Evolutionary conservation across 1,139 yeast species (phyloP), one percentile per base, ranked within the genome.

Genomic region (Kurtzmaniella quercitrusa): DNA sequence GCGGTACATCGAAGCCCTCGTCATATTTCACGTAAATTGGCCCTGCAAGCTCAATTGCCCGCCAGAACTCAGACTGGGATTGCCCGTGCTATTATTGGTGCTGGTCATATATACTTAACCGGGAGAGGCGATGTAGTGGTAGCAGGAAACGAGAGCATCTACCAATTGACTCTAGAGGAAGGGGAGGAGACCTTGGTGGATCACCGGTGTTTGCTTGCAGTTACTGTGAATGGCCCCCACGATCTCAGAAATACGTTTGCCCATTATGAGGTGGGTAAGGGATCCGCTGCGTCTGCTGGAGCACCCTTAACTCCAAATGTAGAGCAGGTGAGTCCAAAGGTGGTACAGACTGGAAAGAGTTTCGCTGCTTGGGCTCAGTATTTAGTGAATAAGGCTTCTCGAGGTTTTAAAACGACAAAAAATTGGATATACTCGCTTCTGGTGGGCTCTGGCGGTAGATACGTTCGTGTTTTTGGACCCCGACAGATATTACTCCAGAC

Each of bases 111-210:
- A 1, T 63, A 77, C 36, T 51, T 80, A 8, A 69, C 75, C 29
- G 88, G 88, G 0, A 65, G 87, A 48, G 88, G 88, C 0, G 73
- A 70, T 43, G 70, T 70, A 1, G 82, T 81, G 2, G 50, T 82
- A n/a, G 73, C 70, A 14, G 86, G 85, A 1, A 63, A 65, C 25
- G 86, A 87, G 0, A 67, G 76, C n/a, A 60, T 81, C 17, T 79
- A 79, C 57, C 71, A 70, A 46, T 60, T 81, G 29, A 66, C 64
- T 31, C 58, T 82, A 21, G 64, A 56, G 3, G 70, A 62, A 14
- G 69, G 61, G 14, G 86, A 82, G 51, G 76, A 75, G 42, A 59
- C 80, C 16, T 57, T 79, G 40, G 66, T 81, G 21, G 75, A 70
- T 50, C 69, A 66, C 44, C 57, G 66, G 10, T 72, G 76, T 48